Evolutionary conservation across 805 yeast species (phyloP).

Genomic region (Zygoascus bituminiphila): DNA sequence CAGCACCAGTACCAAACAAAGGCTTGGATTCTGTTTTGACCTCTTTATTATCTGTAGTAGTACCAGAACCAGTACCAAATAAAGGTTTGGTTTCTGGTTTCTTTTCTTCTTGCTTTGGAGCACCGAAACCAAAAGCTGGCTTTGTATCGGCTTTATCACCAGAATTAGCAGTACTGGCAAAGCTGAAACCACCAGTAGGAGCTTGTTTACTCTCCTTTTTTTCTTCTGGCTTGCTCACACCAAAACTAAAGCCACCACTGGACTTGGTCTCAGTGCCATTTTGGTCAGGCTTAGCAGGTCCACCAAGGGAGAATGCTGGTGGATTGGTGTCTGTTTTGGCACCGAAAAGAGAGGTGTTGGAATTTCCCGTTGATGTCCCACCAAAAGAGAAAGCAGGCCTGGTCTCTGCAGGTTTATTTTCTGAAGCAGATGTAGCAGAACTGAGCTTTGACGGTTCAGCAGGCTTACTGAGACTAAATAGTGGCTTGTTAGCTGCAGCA

Average conservation of each 20-base stretch:
- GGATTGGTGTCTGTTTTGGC: constrained; percentile 2
- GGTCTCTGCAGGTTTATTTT: constrained; percentile 6
- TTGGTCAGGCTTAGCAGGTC: constrained; percentile 1
- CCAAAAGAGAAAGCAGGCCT: neutral
- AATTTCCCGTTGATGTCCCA: neutral
- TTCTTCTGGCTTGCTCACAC: neutral
- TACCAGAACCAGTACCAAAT: constrained; percentile 11
- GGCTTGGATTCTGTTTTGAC: constrained; percentile 11
- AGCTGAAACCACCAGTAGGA: neutral
- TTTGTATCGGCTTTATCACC: constrained; percentile 6
- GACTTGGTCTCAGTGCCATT: neutral
- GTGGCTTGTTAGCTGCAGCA: constrained; percentile 1
- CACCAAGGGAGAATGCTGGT: constrained; percentile 7
- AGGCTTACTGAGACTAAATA: neutral
- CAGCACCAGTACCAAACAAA: constrained; percentile 9
- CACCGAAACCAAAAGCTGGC: constrained; percentile 13
- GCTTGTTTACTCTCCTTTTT: neutral
- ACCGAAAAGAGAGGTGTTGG: constrained; percentile 4
- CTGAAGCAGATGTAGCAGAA: neutral
- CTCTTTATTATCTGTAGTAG: constrained; percentile 12
- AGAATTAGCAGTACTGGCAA: constrained; percentile 3
- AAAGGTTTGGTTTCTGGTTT: constrained; percentile 22
- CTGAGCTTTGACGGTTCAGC: neutral
- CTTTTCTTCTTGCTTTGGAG: constrained; percentile 1
- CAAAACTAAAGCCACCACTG: neutral